Conservation (phyloP, 23 red algal species). For the Gracilaria domingensis region DNA sequence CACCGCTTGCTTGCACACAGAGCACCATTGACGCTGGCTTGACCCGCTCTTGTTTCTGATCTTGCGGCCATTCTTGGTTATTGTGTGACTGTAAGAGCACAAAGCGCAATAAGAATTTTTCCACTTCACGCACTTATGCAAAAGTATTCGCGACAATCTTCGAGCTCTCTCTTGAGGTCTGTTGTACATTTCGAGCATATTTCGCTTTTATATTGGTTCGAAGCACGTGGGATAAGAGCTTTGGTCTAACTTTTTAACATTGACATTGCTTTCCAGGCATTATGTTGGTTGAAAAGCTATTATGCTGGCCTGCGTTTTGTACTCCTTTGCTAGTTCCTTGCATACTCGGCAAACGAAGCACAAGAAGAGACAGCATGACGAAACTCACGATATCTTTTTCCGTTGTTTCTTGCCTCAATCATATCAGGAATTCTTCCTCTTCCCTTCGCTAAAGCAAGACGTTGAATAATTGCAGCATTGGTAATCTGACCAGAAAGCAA, state of each 20-base stretch:
- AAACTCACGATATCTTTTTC: not conserved
- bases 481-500: conserved; percentile 8
- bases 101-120: not conserved
- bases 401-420: not conserved
- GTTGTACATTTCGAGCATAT: not conserved
- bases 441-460: not conserved
- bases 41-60: not conserved
- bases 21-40: conserved; percentile 8
- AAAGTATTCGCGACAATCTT: not conserved
- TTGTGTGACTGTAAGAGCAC: conserved; percentile 31
- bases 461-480: conserved; percentile 25
- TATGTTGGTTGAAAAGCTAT: not conserved
- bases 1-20: not conserved
- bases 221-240: not conserved
- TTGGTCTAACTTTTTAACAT: no score
- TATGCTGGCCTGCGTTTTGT: not conserved
- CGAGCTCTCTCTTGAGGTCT: not conserved
- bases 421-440: not conserved
- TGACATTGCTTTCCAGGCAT: not conserved
- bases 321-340: conserved; percentile 30
- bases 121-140: not conserved
- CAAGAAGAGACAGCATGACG: not conserved
- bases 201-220: not conserved
- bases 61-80: not conserved
- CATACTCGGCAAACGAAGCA: conserved; percentile 12